Evolutionary conservation across 345 rosid genomes (phyloP), one percentile per base, ranked within the genome.

Genomic region (Anastatica hierochuntica): DNA sequence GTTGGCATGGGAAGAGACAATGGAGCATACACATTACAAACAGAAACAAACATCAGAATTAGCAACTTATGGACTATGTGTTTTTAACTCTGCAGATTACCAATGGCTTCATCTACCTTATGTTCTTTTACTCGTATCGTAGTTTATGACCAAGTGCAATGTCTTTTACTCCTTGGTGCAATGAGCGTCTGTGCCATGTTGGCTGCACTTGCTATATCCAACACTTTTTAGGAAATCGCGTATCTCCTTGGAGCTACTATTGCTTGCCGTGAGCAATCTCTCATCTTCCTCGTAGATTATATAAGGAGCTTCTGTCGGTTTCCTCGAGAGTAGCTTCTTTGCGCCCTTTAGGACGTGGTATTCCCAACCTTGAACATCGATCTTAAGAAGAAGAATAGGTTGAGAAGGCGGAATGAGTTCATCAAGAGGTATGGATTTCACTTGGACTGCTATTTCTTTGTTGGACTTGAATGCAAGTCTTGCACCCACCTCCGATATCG

Each of bases 361-460:
- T 63, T 92, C 97, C 97, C 98, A 92, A 49, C 97, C 98, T 68
- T 88, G 98, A 62, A 92, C 97, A 43, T 92, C 98, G 38, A 88
- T 79, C 74, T 92, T 88, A 48, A 92, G 60, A 34, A 92, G 70
- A 62, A 83, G 71, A 52, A 92, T 81, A 2, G 74, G 58, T 51
- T 77, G 78, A 2, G 81, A 70, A 31, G 80, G 81, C 0, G 82
- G 68, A 57, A 88, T 75, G 16, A 92, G 62, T 43, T 88, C 77
- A 18, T 88, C 98, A 10, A 92, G 89, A 12, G 88, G 90, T 44
- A 92, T 74, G 16, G 95, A 61, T 70, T 78, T 83, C 29, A 92
- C 90, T 80, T 85, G 88, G 13, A 92, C 62, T 41, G 88, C 94
- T 62, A 92, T 56, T 74, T 92, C 97, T 72, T 92, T 81, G 59